Conservation (phyloP, 257 asterid genomes). For the Solanum acaule region DNA sequence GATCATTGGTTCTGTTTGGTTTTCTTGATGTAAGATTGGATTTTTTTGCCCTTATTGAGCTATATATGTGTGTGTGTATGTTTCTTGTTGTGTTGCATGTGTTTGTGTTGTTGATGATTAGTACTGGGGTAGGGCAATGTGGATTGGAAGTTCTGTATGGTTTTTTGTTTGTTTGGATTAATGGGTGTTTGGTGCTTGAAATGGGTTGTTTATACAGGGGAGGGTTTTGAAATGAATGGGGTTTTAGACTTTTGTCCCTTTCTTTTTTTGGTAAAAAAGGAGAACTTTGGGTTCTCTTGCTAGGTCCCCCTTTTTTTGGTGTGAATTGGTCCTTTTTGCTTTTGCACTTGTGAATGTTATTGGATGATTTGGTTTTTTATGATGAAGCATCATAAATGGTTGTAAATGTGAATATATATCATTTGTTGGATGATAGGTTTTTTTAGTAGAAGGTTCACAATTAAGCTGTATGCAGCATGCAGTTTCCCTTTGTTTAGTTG, state of each 20-base stretch:
- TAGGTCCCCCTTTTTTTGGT: neutral
- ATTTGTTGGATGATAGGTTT: neutral
- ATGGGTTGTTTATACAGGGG: neutral
- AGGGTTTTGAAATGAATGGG: neutral
- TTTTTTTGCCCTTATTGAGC: neutral
- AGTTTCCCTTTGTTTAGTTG: neutral
- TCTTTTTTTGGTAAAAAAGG: neutral
- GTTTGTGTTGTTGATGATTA: neutral
- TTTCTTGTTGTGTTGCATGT: neutral
- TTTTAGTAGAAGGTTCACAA: neutral
- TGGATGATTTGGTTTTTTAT: neutral
- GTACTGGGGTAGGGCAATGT: neutral
- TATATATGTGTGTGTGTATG: neutral
- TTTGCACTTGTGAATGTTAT: neutral
- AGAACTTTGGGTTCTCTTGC: neutral
- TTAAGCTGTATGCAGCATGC: neutral
- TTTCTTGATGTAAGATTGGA: neutral
- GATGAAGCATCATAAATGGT: neutral
- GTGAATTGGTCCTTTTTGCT: neutral
- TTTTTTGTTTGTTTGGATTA: neutral
- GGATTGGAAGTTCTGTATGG: neutral
- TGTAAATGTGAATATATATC: neutral
- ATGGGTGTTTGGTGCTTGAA: neutral
- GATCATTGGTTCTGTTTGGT: neutral
- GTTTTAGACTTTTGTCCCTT: neutral